A percentile compares a stretch with the other conserved stretches of the same genome.
phyloP scores from a whole-genome alignment of 2,329 filamentous ascomycete genomes.

The Xylariaceae sp. region DNA sequence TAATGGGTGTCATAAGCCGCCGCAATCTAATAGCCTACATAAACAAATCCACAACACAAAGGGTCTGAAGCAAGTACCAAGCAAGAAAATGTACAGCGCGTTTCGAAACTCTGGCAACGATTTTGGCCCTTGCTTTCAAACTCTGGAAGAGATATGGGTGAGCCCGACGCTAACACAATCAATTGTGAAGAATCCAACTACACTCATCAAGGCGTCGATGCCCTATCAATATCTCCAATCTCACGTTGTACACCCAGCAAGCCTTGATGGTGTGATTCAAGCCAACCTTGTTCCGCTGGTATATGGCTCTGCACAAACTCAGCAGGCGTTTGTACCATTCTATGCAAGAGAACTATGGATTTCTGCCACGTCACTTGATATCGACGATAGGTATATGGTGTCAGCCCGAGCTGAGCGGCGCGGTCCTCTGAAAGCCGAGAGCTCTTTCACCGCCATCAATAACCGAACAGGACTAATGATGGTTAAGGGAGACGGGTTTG shows the following conservation, averaged over 20 bases:
- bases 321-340: conserved; percentile 24
- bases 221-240: conserved; percentile 23
- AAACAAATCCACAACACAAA: neutral
- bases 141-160: conserved; percentile 19
- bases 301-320: neutral
- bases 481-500: conserved; percentile 19
- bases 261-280: conserved; percentile 28
- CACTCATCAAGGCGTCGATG: conserved; percentile 16
- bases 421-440: conserved; percentile 22
- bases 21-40: neutral
- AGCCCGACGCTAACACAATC: conserved; percentile 10
- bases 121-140: conserved; percentile 29
- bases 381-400: conserved; percentile 18
- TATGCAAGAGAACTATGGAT: conserved; percentile 22
- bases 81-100: conserved; percentile 18
- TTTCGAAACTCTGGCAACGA: conserved; percentile 21
- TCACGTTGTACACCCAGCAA: conserved; percentile 29
- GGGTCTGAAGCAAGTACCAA: conserved; percentile 5
- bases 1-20: neutral
- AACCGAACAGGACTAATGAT: conserved; percentile 13
- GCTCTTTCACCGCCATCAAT: conserved; percentile 21
- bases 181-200: conserved; percentile 19
- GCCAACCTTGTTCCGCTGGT: conserved; percentile 22
- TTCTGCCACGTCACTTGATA: conserved; percentile 15
- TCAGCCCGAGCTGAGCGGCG: conserved; percentile 11